Percentiles rank a stretch among this genome's conserved stretches.
phyloP scores from a whole-genome alignment of 257 asterid species.

The Ehretia macrophylla region DNA sequence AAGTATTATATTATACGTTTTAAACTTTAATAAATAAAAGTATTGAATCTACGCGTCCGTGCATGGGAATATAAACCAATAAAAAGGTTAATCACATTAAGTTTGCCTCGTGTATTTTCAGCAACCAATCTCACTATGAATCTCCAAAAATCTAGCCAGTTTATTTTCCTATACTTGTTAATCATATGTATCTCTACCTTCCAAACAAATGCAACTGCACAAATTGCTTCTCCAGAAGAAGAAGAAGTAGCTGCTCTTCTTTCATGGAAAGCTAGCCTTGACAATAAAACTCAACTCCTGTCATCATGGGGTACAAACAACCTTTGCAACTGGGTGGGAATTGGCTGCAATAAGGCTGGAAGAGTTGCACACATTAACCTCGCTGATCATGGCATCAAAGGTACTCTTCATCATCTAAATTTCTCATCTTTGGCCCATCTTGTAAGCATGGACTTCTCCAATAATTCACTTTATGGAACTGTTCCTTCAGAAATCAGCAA shows the following conservation, averaged over 20 bases:
- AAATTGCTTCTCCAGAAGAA: no score
- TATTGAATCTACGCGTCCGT: no score
- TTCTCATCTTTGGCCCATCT: slow-evolving; percentile 13
- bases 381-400: slow-evolving; percentile 9
- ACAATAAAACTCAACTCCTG: slow-evolving; percentile 7
- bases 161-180: no score
- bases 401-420: slow-evolving; percentile 17
- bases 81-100: no score
- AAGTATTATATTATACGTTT: no score
- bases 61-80: no score
- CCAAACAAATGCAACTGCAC: no score
- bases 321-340: slow-evolving; percentile 17
- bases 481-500: slow-evolving; percentile 13
- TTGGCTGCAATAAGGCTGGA: slow-evolving; percentile 11
- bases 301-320: slow-evolving; percentile 11
- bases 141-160: no score
- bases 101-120: no score
- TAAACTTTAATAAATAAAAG: no score
- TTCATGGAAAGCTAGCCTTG: slow-evolving; percentile 24
- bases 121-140: no score
- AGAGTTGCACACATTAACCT: slow-evolving; percentile 11
- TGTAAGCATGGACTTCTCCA: neutral
- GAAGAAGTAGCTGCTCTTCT: slow-evolving; percentile 11
- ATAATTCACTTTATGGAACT: slow-evolving; percentile 23
- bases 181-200: no score